Base-by-base conservation (phyloP, 306 rosid species). In the Cicer cuneatum region DNA sequence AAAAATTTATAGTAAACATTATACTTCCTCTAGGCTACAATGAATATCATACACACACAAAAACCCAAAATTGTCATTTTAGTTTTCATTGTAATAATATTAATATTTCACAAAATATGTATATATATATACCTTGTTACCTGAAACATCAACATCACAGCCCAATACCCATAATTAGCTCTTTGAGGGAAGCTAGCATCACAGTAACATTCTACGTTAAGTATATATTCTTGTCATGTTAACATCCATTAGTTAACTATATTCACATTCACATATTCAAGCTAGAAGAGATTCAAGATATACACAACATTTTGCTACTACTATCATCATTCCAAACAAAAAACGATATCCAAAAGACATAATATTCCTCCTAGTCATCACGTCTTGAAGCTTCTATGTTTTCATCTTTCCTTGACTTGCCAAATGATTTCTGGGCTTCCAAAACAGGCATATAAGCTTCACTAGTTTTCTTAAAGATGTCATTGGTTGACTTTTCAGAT, bases 381-480 rank as follows among this genome's bases (percentile, higher is more conserved):
- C 66, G 84, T 78, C 42, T 70, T 9, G 83, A 9, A 38, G 85
- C 58, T 82, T 82, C 86, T 7, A 70, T 29, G 40, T 71, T 82
- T 12, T 84, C 94, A 43, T 87, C 89, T 82, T 85, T 92, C 79
- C 60, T 88, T 24, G 83, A 54, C 84, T 89, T 84, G 70, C 76
- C 78, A 73, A 89, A 83, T 14, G 91, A 86, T 93, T 82, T 89
- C 75, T 86, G 89, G 42, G 83, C 6, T 11, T 89, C 96, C 84
- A 87, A 74, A 66, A 81, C 78, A 0, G 90, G 97, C 70, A 90
- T 78, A 73, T 78, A 83, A 1, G 95, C 87, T 82, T 88, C 90
- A 49, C 83, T 83, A 40, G 88, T 81, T 70, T 90, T 86, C 84
- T 81, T 91, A 18, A 85, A 58, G 39, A 62, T 48, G 62, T 85